Conservation (phyloP, 371 early-diverging fungal species). For the Rhizopus microsporus region DNA sequence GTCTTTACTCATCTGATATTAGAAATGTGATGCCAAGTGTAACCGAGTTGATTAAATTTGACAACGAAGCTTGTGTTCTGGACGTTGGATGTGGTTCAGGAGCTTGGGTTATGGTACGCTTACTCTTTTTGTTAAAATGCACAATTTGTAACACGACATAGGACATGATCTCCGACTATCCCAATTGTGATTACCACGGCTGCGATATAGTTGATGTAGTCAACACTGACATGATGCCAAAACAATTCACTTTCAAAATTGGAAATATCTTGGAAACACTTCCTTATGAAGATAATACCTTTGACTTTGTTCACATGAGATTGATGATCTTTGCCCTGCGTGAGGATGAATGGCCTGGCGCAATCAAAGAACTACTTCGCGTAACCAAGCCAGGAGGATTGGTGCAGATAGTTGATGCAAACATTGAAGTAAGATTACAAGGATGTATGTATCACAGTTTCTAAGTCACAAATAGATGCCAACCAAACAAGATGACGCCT, state of each 20-base stretch:
- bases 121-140: not conserved
- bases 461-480: too few relatives aligned
- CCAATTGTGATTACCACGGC: conserved; percentile 29
- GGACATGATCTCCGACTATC: conserved; percentile 39
- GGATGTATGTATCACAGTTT: too few relatives aligned
- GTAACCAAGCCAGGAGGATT: conserved; percentile 43
- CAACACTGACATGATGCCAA: conserved; percentile 6
- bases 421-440: not conserved
- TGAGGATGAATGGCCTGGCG: conserved; percentile 28
- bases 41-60: conserved; percentile 2
- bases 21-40: conserved; percentile 13
- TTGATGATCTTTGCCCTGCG: conserved; percentile 10
- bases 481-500: too few relatives aligned
- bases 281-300: conserved; percentile 9
- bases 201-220: conserved; percentile 28
- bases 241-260: conserved; percentile 25
- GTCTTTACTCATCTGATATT: not conserved
- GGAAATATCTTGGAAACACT: conserved; percentile 35
- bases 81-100: conserved; percentile 50
- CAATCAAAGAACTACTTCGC: conserved; percentile 23
- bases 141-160: not conserved
- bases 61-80: conserved; percentile 18
- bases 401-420: conserved; percentile 35
- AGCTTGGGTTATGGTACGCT: conserved; percentile 44
- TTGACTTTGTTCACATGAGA: conserved; percentile 13